A percentile compares a stretch with the other conserved stretches of the same genome.
Conservation (phyloP, 129 eudicot genomes). For the Erigeron canadensis region DNA sequence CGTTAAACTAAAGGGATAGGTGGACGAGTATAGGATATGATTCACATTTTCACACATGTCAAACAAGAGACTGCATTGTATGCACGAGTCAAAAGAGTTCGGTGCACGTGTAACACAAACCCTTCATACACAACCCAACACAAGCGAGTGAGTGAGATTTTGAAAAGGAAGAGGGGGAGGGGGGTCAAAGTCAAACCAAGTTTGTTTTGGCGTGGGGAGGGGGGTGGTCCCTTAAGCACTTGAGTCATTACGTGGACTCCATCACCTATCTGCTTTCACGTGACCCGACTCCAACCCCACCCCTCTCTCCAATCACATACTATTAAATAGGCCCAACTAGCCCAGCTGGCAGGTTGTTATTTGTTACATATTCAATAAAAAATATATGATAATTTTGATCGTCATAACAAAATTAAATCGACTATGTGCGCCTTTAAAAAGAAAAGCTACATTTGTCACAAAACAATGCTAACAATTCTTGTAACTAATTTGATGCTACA, state of each 20-base stretch:
- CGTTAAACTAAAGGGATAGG: too few relatives aligned
- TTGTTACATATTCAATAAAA: neutral
- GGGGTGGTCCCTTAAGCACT: constrained; percentile 9
- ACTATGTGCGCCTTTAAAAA: too few relatives aligned
- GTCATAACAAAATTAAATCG: too few relatives aligned
- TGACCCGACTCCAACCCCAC: neutral
- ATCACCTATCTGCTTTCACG: constrained; percentile 29
- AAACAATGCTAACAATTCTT: neutral
- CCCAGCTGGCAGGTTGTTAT: constrained; percentile 14
- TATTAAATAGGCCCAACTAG: too few relatives aligned
- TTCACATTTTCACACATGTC: constrained; percentile 38
- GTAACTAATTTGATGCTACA: neutral
- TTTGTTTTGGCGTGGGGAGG: constrained; percentile 19
- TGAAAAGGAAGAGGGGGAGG: neutral
- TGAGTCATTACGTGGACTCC: constrained; percentile 33
- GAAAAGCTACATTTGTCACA: neutral
- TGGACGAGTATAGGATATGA: too few relatives aligned
- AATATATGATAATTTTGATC: too few relatives aligned
- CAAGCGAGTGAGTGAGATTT: constrained; percentile 11
- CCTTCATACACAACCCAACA: neutral
- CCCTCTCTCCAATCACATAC: neutral
- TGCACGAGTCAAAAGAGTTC: constrained; percentile 31
- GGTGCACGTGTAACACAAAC: constrained; percentile 37
- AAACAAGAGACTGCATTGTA: neutral
- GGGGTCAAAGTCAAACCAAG: neutral